phyloP scores from a whole-genome alignment of 441 rosid genomes.

The Gossypium davidsonii region DNA sequence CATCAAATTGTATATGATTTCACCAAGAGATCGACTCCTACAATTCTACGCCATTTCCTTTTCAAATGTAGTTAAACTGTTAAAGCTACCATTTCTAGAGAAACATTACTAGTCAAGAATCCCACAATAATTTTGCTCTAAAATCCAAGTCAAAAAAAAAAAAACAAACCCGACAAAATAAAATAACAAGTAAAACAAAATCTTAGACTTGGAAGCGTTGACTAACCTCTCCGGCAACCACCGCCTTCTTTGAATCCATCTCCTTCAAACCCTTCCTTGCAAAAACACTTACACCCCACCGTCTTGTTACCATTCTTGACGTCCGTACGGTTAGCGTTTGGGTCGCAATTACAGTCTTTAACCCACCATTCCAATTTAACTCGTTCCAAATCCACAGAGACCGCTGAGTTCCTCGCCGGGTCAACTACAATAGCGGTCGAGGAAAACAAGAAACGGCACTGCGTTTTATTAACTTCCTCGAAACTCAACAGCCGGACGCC shows the following conservation, averaged over 20 bases:
- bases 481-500: slow-evolving; percentile 25
- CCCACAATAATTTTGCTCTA: background rate
- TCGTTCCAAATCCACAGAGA: slow-evolving; percentile 31
- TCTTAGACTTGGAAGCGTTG: slow-evolving; percentile 15
- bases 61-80: background rate
- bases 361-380: slow-evolving; percentile 66
- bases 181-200: background rate
- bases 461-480: slow-evolving; percentile 6
- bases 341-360: slow-evolving; percentile 21
- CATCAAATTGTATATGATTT: background rate
- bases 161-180: background rate
- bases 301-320: slow-evolving; percentile 12
- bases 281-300: slow-evolving; percentile 39
- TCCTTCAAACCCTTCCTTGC: slow-evolving; percentile 45
- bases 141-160: slow-evolving; percentile 7
- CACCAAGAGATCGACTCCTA: background rate
- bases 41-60: background rate
- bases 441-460: slow-evolving; percentile 44
- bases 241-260: slow-evolving; percentile 43
- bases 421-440: slow-evolving; percentile 33
- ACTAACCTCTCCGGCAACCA: slow-evolving; percentile 61
- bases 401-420: background rate
- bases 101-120: background rate
- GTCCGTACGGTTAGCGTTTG: slow-evolving; percentile 15
- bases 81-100: background rate